Conservation (phyloP, 2,329 filamentous ascomycete species). For the Fusarium dlaminii region DNA sequence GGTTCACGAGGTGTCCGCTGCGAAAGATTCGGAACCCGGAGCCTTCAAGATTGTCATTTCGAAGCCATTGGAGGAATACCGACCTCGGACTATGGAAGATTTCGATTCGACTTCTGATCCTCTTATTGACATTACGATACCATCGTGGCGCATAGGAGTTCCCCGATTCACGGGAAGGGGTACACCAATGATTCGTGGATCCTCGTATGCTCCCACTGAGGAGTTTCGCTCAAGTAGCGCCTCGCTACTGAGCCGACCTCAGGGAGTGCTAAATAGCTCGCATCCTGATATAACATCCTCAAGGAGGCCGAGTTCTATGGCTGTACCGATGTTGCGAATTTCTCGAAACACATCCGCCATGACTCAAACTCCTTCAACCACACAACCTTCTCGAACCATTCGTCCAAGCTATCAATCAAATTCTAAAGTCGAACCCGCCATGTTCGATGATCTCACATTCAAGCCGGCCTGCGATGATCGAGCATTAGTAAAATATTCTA, state of each 20-base stretch:
- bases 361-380: constrained; percentile 47
- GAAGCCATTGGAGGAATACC: constrained; percentile 67
- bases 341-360: constrained; percentile 32
- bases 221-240: constrained; percentile 72
- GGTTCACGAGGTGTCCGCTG: constrained; percentile 68
- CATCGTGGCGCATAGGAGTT: constrained; percentile 83
- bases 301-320: constrained; percentile 51
- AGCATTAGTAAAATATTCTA: constrained; percentile 83
- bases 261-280: constrained; percentile 40
- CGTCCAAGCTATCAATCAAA: constrained; percentile 61
- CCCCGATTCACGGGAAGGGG: constrained; percentile 82
- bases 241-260: constrained; percentile 56
- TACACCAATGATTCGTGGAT: constrained; percentile 80
- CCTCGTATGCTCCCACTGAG: constrained; percentile 81
- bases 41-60: constrained; percentile 85
- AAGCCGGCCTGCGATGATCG: constrained; percentile 82
- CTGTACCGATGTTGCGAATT: constrained; percentile 49
- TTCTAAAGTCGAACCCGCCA: constrained; percentile 71
- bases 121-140: constrained; percentile 78
- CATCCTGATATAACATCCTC: constrained; percentile 41
- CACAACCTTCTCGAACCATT: constrained; percentile 53
- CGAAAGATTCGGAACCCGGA: constrained; percentile 67
- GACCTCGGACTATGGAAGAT: constrained; percentile 72
- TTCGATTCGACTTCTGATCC: constrained; percentile 57
- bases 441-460: constrained; percentile 84